Evolutionary conservation across 352 stramenopile species (phyloP).

Genomic region (Elongisporangium prolatum): DNA sequence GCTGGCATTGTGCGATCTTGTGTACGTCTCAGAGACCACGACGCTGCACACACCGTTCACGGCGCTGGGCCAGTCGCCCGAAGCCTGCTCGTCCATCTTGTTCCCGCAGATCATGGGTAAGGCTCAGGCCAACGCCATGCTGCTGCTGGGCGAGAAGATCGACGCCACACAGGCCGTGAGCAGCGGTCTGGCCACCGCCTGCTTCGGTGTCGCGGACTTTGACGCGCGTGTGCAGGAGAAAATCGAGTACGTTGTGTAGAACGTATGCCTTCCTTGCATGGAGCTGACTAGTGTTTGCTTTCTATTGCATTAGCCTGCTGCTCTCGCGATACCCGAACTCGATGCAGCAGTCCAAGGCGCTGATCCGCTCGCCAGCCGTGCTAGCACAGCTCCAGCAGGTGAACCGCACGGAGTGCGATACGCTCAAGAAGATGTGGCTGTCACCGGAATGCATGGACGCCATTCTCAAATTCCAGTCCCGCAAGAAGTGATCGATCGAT

Average conservation of each 20-base stretch:
- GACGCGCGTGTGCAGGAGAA: conserved; percentile 46
- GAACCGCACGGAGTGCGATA: conserved; percentile 53
- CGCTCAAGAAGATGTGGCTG: conserved; percentile 73
- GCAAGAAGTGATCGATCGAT: conserved; percentile 44
- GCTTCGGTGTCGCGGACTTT: conserved; percentile 61
- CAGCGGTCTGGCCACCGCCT: conserved; percentile 41
- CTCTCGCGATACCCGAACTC: conserved; percentile 60
- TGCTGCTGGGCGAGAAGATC: conserved; percentile 86
- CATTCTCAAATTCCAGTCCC: conserved; percentile 70
- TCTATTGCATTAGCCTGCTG: conserved; percentile 24
- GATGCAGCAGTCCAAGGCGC: conserved; percentile 55
- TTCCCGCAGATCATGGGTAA: conserved; percentile 85
- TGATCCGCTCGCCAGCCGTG: conserved; percentile 40
- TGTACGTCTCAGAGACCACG: conserved; percentile 82
- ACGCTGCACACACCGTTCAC: conserved; percentile 93
- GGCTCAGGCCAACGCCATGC: conserved; percentile 83
- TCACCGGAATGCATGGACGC: conserved; percentile 69
- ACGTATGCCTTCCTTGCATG: background rate
- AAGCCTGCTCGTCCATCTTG: conserved; percentile 87
- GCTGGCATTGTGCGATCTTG: conserved; percentile 85
- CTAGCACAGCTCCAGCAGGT: conserved; percentile 51
- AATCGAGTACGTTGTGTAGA: conserved; percentile 42
- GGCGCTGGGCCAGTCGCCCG: conserved; percentile 82
- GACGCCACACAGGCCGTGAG: conserved; percentile 47
- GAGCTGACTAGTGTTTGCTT: background rate